These are phyloP conservation scores for Rhizopus microsporus DNA, from an alignment of 371 early-diverging fungal species.

Conservation along the genomic window DNA sequence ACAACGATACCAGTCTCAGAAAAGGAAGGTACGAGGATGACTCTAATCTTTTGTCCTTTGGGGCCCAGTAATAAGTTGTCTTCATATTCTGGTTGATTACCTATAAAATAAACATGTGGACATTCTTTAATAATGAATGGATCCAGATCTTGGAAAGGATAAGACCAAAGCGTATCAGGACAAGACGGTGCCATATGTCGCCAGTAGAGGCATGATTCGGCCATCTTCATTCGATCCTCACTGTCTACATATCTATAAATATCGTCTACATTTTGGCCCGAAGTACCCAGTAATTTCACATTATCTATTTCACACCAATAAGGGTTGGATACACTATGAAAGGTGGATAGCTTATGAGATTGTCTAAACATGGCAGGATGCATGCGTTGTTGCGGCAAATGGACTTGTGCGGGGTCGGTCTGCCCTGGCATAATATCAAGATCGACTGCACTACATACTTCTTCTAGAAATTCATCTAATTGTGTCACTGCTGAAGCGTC, in stretches of 20 bases:
- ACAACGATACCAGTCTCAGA: constrained; percentile 59
- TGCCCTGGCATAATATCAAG: constrained; percentile 88
- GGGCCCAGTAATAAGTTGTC: constrained; percentile 43
- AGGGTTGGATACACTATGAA: constrained; percentile 81
- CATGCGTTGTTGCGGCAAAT: constrained; percentile 89
- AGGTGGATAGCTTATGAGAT: constrained; percentile 58
- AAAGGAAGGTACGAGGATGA: constrained; percentile 70
- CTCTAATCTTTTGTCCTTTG: constrained; percentile 55
- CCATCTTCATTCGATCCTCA: constrained; percentile 67
- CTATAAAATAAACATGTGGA: constrained; percentile 88
- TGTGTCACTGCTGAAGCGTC: constrained; percentile 45
- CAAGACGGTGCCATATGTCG: constrained; percentile 88
- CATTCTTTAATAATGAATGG: constrained; percentile 76
- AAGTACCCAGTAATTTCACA: constrained; percentile 70
- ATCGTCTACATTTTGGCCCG: constrained; percentile 90
- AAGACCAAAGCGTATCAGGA: constrained; percentile 93
- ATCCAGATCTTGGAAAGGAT: constrained; percentile 83
- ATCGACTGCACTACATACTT: constrained; percentile 60
- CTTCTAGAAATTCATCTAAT: constrained; percentile 62
- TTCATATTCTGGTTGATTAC: constrained; percentile 85
- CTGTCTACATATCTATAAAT: constrained; percentile 64
- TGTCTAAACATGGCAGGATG: constrained; percentile 67
- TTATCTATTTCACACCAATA: constrained; percentile 65
- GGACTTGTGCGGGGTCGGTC: constrained; percentile 73
- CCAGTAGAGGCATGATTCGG: constrained; percentile 73